Evolutionary conservation across 768 basidiomycete genomes (phyloP).

Genomic region (Fibroporia radiculosa): DNA sequence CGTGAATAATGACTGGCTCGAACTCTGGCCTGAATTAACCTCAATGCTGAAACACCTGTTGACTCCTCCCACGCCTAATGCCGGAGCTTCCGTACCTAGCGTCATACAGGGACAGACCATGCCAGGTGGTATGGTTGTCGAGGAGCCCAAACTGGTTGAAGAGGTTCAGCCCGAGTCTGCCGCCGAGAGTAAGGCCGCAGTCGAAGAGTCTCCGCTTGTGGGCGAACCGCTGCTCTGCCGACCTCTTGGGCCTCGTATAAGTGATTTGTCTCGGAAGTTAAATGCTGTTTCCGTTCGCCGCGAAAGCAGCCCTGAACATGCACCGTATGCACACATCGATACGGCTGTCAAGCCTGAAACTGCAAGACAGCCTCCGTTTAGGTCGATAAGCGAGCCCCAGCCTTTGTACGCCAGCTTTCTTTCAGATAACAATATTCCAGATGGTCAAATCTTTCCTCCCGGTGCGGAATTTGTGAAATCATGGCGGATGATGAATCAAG

Average conservation of each 20-base stretch:
- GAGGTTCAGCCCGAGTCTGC: not conserved
- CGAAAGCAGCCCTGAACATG: not conserved
- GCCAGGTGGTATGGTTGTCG: slow-evolving; percentile 14
- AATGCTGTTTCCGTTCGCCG: not conserved
- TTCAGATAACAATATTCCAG: slow-evolving; percentile 61
- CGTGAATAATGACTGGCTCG: slow-evolving; percentile 18
- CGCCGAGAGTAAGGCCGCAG: not conserved
- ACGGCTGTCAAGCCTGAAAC: not conserved
- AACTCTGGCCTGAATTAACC: slow-evolving; percentile 22
- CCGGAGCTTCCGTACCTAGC: not conserved
- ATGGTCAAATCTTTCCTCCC: slow-evolving; percentile 72
- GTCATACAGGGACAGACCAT: slow-evolving; percentile 4
- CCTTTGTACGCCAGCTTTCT: slow-evolving; percentile 50
- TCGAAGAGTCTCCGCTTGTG: slow-evolving; percentile 18
- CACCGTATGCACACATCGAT: too few relatives aligned
- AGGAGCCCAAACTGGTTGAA: slow-evolving; percentile 2
- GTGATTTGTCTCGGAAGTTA: not conserved
- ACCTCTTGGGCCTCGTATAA: slow-evolving; percentile 6
- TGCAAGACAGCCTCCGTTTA: not conserved
- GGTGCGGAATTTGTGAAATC: slow-evolving; percentile 84
- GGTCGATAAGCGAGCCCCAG: not conserved
- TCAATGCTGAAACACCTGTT: slow-evolving; percentile 20
- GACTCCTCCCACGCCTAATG: slow-evolving; percentile 10
- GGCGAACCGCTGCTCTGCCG: slow-evolving; percentile 18
- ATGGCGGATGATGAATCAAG: slow-evolving; percentile 70